These are phyloP conservation scores for Exophiala xenobiotica DNA, from an alignment of 2,329 filamentous ascomycete species.

Conservation along the genomic window DNA sequence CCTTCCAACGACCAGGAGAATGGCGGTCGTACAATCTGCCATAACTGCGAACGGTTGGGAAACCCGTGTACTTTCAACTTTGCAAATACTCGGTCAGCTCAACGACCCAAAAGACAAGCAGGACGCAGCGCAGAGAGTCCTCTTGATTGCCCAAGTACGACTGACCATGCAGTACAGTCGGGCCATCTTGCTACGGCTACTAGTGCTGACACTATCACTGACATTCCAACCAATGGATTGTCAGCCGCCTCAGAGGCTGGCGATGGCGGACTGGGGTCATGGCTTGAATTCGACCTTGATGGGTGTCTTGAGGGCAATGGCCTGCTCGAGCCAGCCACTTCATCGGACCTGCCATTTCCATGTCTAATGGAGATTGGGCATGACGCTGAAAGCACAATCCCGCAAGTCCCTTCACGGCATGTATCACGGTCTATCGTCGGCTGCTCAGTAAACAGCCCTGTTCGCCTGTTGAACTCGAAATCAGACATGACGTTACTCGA, in stretches of 20 bases:
- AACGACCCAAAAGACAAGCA: background rate
- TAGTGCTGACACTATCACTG: background rate
- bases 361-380: too few relatives aligned
- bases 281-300: background rate
- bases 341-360: too few relatives aligned
- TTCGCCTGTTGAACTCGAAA: conserved; percentile 31
- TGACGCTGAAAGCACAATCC: too few relatives aligned
- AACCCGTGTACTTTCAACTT: conserved; percentile 29
- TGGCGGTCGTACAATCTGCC: conserved; percentile 8
- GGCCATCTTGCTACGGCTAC: too few relatives aligned
- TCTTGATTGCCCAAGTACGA: too few relatives aligned
- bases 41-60: conserved; percentile 28
- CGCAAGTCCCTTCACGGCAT: conserved; percentile 4
- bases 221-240: background rate
- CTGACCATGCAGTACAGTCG: background rate
- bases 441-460: conserved; percentile 25
- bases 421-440: conserved; percentile 7
- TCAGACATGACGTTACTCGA: conserved; percentile 21
- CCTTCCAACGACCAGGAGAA: background rate
- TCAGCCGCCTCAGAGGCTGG: background rate
- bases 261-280: background rate
- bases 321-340: background rate
- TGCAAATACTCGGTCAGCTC: background rate
- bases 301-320: background rate
- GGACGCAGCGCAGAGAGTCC: too few relatives aligned